Evolutionary conservation across 768 basidiomycete species (phyloP).

Genomic region (Pleurotus tuber-regium): DNA sequence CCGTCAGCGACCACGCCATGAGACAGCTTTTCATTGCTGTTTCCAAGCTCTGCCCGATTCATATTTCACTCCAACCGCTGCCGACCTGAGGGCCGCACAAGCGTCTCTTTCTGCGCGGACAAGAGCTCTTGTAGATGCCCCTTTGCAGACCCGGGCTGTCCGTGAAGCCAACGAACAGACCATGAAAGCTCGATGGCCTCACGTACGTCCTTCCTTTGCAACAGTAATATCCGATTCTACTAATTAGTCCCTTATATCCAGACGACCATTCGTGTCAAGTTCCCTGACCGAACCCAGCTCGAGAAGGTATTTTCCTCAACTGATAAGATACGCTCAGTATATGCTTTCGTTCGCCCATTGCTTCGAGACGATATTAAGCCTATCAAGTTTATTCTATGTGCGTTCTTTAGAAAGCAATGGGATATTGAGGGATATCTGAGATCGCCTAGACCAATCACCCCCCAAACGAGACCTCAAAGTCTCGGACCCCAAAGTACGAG

Average conservation of each 20-base stretch:
- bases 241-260: constrained; percentile 25
- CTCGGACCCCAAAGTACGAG: constrained; percentile 70
- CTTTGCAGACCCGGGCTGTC: constrained; percentile 60
- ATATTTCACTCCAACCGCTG: constrained; percentile 68
- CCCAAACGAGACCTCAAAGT: constrained; percentile 83
- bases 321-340: constrained; percentile 78
- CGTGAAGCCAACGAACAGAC: constrained; percentile 61
- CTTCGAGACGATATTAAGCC: constrained; percentile 74
- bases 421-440: neutral
- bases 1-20: neutral
- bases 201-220: constrained; percentile 37
- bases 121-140: constrained; percentile 64
- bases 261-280: constrained; percentile 82
- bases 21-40: constrained; percentile 7
- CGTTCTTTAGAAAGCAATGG: neutral
- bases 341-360: constrained; percentile 76
- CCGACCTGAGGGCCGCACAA: constrained; percentile 72
- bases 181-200: constrained; percentile 70
- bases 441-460: constrained; percentile 65
- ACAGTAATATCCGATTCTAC: neutral
- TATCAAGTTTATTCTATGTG: constrained; percentile 86
- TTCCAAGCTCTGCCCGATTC: constrained; percentile 59
- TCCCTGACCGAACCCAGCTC: constrained; percentile 77
- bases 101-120: constrained; percentile 58
- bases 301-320: constrained; percentile 77